These are phyloP conservation scores for Floccularia luteovirens DNA, from an alignment of 768 basidiomycete genomes.

Conservation along the genomic window DNA sequence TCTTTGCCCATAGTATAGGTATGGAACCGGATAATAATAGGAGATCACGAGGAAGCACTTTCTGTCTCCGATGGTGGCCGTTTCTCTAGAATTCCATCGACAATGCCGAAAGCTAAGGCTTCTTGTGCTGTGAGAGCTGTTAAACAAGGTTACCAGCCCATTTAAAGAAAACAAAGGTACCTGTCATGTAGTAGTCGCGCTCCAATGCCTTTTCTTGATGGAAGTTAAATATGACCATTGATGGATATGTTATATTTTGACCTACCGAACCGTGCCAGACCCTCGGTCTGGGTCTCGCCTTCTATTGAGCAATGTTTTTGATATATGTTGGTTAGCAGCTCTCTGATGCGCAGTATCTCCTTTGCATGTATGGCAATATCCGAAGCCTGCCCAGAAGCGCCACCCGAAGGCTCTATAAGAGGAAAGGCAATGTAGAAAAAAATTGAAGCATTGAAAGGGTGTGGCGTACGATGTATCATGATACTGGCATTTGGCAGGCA, in stretches of 20 bases:
- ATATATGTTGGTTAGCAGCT: slow-evolving; percentile 82
- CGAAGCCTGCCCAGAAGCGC: slow-evolving; percentile 90
- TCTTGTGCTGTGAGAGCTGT: slow-evolving; percentile 55
- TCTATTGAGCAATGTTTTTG: slow-evolving; percentile 72
- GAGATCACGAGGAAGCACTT: slow-evolving; percentile 10
- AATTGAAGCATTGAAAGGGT: slow-evolving; percentile 9
- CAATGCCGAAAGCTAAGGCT: slow-evolving; percentile 86
- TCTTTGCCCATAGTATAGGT: too few species aligned
- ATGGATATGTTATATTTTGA: slow-evolving; percentile 7
- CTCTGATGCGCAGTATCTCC: slow-evolving; percentile 87
- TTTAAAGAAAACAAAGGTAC: slow-evolving; percentile 24
- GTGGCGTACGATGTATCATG: slow-evolving; percentile 89
- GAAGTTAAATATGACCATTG: slow-evolving; percentile 13
- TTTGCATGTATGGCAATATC: slow-evolving; percentile 98
- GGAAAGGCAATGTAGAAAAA: background rate
- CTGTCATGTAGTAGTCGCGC: slow-evolving; percentile 95
- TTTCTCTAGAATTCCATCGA: slow-evolving; percentile 85
- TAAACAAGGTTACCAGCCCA: slow-evolving; percentile 10
- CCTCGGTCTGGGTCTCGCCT: slow-evolving; percentile 56
- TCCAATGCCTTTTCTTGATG: slow-evolving; percentile 77
- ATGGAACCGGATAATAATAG: background rate
- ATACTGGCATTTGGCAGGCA: slow-evolving; percentile 91
- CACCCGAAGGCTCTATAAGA: slow-evolving; percentile 87
- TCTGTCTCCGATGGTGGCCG: slow-evolving; percentile 48
- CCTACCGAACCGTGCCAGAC: slow-evolving; percentile 74